Base-by-base conservation (phyloP, 768 basidiomycete species). In the Leccinum fibrillosum region DNA sequence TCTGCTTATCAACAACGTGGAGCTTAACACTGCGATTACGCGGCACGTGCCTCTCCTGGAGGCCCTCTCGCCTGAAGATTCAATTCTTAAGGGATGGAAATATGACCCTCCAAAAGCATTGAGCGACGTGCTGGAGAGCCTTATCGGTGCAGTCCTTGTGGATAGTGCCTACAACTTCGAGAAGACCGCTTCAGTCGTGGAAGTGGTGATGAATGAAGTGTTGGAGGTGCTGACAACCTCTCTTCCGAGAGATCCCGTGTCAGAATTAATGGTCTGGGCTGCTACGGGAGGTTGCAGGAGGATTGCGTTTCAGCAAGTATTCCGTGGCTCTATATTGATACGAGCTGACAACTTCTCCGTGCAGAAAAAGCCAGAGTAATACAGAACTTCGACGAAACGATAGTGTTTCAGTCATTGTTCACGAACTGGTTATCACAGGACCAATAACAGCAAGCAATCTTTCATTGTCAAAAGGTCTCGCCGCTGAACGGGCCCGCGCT, bases 21-120 rank as follows among this genome's bases (percentile, higher is more conserved):
- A 87, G 45, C 79, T 95, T 39, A 88, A 78, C 63, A 72, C 76
- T 11, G 85, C 88, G 6, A 87, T 94, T 57, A 66, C 76, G 19
- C 75, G 78, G 21, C 86, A 86, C 47, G 82, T 84, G 3, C 85
- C 86, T 1, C 66, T 86, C 23, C 78, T 94, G 1, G 76, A 82
- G 62, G 71, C 74, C 1, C 76, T 85, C 48, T 76, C 85, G 0
- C 79, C 77, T 0, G 78, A 80, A 50, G 84, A 89, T 49, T 83
- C 90, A 19, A 81, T 92, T 48, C 69, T 80, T 12, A 78, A 81
- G 35, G 85, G 88, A 6, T 94, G 92, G 92, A 83, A 83, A 64
- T 88, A 86, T 61, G 88, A 92, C 64, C 91, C 92, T 9, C 92
- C 94, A 0, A 96, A 96, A 72, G 86, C 83, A 6, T 74, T 93